A percentile compares a stretch with the other conserved stretches of the same genome.
phyloP scores from a whole-genome alignment of 2,329 filamentous ascomycete genomes.

The Pseudogymnoascus sp. region DNA sequence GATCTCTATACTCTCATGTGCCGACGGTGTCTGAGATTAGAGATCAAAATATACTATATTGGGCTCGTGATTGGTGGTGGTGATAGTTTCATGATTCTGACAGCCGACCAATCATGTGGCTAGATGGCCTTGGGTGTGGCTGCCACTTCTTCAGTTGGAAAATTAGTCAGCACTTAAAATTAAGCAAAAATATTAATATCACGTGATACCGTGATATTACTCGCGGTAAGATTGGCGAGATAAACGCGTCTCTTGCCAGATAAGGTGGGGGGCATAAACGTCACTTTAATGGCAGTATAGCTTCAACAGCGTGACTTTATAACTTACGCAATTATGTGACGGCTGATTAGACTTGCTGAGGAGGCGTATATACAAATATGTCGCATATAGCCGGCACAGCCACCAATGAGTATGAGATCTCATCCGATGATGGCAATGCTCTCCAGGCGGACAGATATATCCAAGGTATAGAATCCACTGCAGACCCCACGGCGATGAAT shows the following conservation, averaged over 20 bases:
- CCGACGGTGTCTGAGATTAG: neutral
- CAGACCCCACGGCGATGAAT: neutral
- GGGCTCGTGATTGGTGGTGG: neutral
- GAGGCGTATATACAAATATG: slow-evolving; percentile 1
- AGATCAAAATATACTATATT: neutral
- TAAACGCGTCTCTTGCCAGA: neutral
- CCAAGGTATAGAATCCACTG: neutral
- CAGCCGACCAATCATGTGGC: neutral
- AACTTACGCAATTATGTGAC: neutral
- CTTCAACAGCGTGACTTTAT: neutral
- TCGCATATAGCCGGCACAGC: neutral
- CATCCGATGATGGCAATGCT: neutral
- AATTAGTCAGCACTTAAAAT: neutral
- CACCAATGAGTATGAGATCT: neutral
- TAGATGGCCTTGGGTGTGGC: neutral
- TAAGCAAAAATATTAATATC: neutral
- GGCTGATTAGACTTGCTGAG: too few species aligned
- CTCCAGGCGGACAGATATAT: neutral
- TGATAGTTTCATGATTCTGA: neutral
- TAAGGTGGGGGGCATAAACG: neutral
- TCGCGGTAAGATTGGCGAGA: neutral
- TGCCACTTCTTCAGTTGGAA: neutral
- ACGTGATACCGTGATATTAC: neutral
- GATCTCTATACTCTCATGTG: neutral
- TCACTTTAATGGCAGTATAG: neutral